Evolutionary conservation across 176 grass and related monocot genomes (phyloP).

Genomic region (Oryza coarctata): DNA sequence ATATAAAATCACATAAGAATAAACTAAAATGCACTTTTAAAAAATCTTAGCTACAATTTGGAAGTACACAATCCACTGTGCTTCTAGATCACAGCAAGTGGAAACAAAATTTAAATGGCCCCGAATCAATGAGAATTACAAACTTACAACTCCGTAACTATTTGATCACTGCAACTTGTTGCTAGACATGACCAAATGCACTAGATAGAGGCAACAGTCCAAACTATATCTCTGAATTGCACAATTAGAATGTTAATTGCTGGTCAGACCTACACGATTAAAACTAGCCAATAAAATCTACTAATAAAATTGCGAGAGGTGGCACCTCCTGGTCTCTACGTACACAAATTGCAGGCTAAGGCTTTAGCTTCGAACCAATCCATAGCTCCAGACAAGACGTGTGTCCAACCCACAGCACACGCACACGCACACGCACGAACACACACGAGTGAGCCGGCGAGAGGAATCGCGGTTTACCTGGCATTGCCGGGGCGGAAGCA

Average conservation of each 20-base stretch:
- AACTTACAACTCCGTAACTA: slow-evolving; percentile 2
- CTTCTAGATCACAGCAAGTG: background rate
- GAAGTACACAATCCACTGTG: background rate
- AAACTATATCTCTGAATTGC: background rate
- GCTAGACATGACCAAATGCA: background rate
- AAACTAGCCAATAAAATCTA: slow-evolving; percentile 5
- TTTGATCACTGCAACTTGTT: background rate
- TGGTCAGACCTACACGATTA: background rate
- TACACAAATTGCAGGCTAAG: slow-evolving; percentile 9
- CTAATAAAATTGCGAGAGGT: background rate
- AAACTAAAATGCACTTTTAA: background rate
- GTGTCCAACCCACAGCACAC: background rate
- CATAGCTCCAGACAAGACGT: background rate
- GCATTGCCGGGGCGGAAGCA: slow-evolving; percentile 79
- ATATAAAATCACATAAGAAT: background rate
- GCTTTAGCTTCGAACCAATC: background rate
- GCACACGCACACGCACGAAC: too few species aligned
- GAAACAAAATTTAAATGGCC: background rate
- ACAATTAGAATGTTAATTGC: background rate
- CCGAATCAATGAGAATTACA: background rate
- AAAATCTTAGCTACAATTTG: background rate
- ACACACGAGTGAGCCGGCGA: background rate
- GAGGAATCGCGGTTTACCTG: slow-evolving; percentile 43
- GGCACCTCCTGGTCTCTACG: background rate
- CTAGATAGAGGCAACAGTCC: background rate